Conservation (phyloP, 2,329 filamentous ascomycete species). For the Trichoderma oligosporum region DNA sequence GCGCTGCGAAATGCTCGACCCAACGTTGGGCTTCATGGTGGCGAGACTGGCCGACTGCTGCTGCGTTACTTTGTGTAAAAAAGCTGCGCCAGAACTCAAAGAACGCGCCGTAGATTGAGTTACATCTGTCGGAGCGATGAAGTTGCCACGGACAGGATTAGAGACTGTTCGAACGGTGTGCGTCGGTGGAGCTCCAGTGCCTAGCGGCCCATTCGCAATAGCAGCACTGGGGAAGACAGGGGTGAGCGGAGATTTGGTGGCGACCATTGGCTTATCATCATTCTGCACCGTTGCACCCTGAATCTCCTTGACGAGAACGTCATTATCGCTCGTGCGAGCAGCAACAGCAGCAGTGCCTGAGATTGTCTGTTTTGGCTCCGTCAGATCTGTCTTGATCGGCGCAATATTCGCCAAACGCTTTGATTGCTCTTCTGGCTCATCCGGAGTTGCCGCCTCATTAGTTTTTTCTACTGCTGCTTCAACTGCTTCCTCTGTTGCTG, state of each 20-base stretch:
- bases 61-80: conserved; percentile 51
- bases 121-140: conserved; percentile 45
- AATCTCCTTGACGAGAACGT: conserved; percentile 80
- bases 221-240: conserved; percentile 50
- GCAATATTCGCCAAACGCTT: conserved; percentile 43
- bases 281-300: conserved; percentile 71
- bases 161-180: conserved; percentile 48
- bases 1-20: conserved; percentile 85
- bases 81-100: conserved; percentile 55
- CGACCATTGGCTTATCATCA: conserved; percentile 76
- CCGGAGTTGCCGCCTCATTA: conserved; percentile 28
- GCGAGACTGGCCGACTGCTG: conserved; percentile 48
- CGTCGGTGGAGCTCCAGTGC: conserved; percentile 19
- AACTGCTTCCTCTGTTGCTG: not conserved
- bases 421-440: conserved; percentile 28
- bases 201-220: conserved; percentile 18
- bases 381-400: conserved; percentile 49
- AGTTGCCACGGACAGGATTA: conserved; percentile 41
- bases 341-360: not conserved
- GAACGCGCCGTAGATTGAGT: conserved; percentile 48
- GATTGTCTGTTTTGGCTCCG: conserved; percentile 24
- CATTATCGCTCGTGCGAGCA: conserved; percentile 56
- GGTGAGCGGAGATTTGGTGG: conserved; percentile 79
- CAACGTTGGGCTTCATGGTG: conserved; percentile 69
- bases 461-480: conserved; percentile 18